phyloP scores from a whole-genome alignment of 495 filamentous ascomycete genomes.

The Usnea hakonensis region DNA sequence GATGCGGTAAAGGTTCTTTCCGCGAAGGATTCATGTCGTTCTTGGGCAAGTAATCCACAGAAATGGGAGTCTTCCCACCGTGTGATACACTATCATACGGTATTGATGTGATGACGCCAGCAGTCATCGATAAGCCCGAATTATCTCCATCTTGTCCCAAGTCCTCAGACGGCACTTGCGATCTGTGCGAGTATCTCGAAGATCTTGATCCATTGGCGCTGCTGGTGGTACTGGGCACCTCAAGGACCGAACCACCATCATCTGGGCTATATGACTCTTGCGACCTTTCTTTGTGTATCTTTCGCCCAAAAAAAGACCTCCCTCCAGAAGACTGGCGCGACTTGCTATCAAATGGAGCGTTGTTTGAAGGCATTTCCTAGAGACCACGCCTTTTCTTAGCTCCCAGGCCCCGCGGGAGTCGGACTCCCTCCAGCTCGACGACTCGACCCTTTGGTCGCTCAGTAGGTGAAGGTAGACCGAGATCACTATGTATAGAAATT shows the following conservation, averaged over 20 bases:
- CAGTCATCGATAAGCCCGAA: constrained; percentile 58
- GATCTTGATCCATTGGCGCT: constrained; percentile 60
- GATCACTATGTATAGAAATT: neutral
- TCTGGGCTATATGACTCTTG: constrained; percentile 42
- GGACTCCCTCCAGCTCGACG: constrained; percentile 12
- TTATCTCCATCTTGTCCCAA: constrained; percentile 40
- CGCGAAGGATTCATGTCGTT: constrained; percentile 54
- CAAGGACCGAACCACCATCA: constrained; percentile 46
- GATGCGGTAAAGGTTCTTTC: constrained; percentile 70
- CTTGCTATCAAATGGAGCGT: constrained; percentile 61
- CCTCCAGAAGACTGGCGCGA: constrained; percentile 73
- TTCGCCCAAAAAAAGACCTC: constrained; percentile 81
- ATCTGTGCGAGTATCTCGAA: constrained; percentile 73
- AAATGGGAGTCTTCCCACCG: constrained; percentile 61
- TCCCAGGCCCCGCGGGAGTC: constrained; percentile 9
- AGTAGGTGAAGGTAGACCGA: neutral
- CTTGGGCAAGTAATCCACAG: constrained; percentile 68
- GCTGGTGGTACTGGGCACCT: constrained; percentile 42
- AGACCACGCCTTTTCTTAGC: constrained; percentile 1
- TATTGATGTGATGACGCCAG: constrained; percentile 85
- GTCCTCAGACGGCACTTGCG: constrained; percentile 69
- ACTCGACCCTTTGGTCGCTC: constrained; percentile 1
- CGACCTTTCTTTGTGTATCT: constrained; percentile 64
- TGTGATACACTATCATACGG: constrained; percentile 65
- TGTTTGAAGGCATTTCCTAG: constrained; percentile 45